phyloP scores from a whole-genome alignment of 768 basidiomycete genomes.

The Panaeolus cyanescens region DNA sequence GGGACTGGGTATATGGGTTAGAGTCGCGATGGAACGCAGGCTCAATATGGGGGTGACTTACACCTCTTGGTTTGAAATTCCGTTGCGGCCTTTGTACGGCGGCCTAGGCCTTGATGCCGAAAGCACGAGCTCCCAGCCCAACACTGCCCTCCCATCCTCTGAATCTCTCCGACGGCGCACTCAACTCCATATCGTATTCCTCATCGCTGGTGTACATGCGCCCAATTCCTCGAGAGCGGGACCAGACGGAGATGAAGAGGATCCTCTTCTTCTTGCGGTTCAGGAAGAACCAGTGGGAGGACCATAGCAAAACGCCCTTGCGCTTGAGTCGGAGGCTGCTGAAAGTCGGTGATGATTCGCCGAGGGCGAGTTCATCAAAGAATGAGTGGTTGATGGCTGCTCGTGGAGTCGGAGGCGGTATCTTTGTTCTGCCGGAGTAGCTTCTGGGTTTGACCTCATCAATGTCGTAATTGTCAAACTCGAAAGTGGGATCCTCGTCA shows the following conservation, averaged over 20 bases:
- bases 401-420: constrained; percentile 40
- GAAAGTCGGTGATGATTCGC: constrained; percentile 31
- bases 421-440: constrained; percentile 37
- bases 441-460: constrained; percentile 53
- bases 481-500: constrained; percentile 72
- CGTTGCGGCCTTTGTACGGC: neutral
- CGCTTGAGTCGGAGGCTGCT: constrained; percentile 54
- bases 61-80: constrained; percentile 10
- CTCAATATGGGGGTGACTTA: constrained; percentile 11
- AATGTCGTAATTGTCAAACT: constrained; percentile 81
- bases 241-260: constrained; percentile 92
- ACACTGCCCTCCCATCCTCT: constrained; percentile 76
- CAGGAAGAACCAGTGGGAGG: constrained; percentile 96
- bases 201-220: constrained; percentile 51
- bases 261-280: constrained; percentile 92
- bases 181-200: constrained; percentile 21
- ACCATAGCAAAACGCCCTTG: constrained; percentile 88
- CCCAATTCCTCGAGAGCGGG: constrained; percentile 64
- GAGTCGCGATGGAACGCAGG: constrained; percentile 5
- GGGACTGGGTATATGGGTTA: constrained; percentile 19
- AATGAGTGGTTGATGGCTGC: constrained; percentile 38
- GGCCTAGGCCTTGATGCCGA: constrained; percentile 51
- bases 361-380: constrained; percentile 32
- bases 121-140: constrained; percentile 81
- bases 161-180: constrained; percentile 52